phyloP scores from a whole-genome alignment of 148 eudicot genomes.

The Amaranthus cruentus region DNA sequence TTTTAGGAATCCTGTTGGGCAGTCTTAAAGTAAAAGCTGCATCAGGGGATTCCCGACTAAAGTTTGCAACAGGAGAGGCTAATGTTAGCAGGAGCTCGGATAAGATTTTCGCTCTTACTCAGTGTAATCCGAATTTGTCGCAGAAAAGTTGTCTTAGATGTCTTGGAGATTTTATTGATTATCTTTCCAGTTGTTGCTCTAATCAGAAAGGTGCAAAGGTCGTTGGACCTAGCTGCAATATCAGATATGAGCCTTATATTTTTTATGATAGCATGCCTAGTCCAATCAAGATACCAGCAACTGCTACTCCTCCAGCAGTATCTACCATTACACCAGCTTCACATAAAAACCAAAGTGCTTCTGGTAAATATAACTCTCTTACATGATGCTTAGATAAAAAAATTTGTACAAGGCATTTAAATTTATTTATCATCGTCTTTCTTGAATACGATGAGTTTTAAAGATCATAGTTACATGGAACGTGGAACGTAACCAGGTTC shows the following conservation, averaged over 20 bases:
- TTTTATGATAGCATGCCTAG: neutral
- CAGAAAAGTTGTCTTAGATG: slow-evolving; percentile 16
- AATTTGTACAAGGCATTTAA: too few relatives aligned
- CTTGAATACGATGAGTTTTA: too few relatives aligned
- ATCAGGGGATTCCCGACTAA: slow-evolving; percentile 14
- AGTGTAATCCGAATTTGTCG: slow-evolving; percentile 29
- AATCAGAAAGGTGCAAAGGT: slow-evolving; percentile 5
- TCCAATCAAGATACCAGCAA: too few relatives aligned
- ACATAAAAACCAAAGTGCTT: too few relatives aligned
- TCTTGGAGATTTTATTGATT: neutral
- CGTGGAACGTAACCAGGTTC: neutral
- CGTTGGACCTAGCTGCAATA: slow-evolving; percentile 21
- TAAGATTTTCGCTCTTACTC: slow-evolving; percentile 14
- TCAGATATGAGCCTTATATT: slow-evolving; percentile 19
- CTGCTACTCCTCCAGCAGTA: neutral
- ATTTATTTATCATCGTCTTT: too few relatives aligned
- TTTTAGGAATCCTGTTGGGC: slow-evolving; percentile 9
- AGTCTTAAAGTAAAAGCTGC: slow-evolving; percentile 13
- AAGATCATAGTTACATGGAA: too few relatives aligned
- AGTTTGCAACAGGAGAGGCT: slow-evolving; percentile 22
- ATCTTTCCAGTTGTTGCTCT: neutral
- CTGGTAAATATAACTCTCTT: neutral
- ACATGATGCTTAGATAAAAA: neutral
- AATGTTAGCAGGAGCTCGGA: neutral
- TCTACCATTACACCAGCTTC: neutral